These are phyloP conservation scores for Sugiyamaella valdiviana DNA, from an alignment of 805 yeast species.

Conservation along the genomic window DNA sequence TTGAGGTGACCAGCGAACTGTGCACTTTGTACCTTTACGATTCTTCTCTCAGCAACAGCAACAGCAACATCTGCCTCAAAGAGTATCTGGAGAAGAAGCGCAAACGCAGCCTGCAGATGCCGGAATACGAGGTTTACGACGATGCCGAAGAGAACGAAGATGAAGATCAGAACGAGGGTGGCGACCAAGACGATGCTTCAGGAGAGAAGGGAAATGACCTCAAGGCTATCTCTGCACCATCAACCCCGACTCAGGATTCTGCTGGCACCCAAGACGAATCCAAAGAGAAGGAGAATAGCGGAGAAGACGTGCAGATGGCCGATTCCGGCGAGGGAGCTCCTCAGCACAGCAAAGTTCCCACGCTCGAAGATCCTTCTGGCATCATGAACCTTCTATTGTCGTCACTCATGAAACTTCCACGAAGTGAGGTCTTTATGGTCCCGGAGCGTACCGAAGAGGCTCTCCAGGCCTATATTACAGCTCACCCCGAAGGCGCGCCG, in stretches of 20 bases:
- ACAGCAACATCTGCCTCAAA: conserved; percentile 24
- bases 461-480: conserved; percentile 7
- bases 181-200: neutral
- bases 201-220: no score
- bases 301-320: conserved; percentile 6
- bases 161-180: conserved; percentile 7
- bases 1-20: conserved; percentile 34
- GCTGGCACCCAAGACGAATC: neutral
- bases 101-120: conserved; percentile 9
- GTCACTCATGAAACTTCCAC: conserved; percentile 52
- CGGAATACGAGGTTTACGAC: neutral
- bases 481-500: conserved; percentile 11
- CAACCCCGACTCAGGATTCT: no score
- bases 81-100: conserved; percentile 13
- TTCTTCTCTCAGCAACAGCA: conserved; percentile 15
- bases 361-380: conserved; percentile 38
- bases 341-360: conserved; percentile 5
- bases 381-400: conserved; percentile 56
- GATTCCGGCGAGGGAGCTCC: neutral
- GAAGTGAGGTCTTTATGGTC: conserved; percentile 34
- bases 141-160: conserved; percentile 15
- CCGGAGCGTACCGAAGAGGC: conserved; percentile 20
- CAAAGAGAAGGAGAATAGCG: conserved; percentile 2
- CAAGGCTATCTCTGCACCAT: no score
- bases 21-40: conserved; percentile 16